phyloP scores from a whole-genome alignment of 305 asterid species.

The Fraxinus latifolia region DNA sequence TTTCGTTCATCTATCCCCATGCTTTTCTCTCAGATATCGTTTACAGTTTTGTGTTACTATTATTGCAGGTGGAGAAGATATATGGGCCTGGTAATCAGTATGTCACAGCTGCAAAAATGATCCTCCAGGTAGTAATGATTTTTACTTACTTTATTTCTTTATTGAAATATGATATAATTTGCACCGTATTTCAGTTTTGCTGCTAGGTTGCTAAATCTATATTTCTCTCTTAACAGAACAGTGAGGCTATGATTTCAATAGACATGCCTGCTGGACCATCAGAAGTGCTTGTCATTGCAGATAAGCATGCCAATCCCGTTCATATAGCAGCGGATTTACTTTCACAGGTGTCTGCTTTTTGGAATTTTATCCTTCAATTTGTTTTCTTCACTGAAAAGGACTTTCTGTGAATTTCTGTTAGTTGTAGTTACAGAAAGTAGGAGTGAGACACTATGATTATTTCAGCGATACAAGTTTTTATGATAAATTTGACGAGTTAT shows the following conservation, averaged over 20 bases:
- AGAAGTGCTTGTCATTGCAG: constrained; percentile 97
- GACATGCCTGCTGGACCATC: constrained; percentile 99
- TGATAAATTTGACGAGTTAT: background rate
- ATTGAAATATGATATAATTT: background rate
- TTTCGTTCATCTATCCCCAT: background rate
- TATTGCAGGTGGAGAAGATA: constrained; percentile 83
- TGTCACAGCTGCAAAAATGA: constrained; percentile 98
- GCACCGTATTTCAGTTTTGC: background rate
- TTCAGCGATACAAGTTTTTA: background rate
- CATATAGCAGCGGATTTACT: constrained; percentile 95
- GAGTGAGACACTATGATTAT: background rate
- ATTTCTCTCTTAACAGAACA: constrained; percentile 57
- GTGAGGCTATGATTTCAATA: constrained; percentile 96
- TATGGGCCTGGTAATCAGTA: constrained; percentile 99
- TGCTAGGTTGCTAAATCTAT: constrained; percentile 36
- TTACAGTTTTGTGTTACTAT: constrained; percentile 19
- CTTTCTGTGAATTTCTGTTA: background rate
- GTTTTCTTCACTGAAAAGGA: background rate
- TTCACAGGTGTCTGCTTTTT: constrained; percentile 62
- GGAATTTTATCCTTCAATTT: constrained; percentile 13
- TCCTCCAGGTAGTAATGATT: constrained; percentile 63
- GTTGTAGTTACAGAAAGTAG: background rate
- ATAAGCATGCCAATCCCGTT: constrained; percentile 76
- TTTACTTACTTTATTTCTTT: constrained; percentile 3
- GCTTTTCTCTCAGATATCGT: constrained; percentile 8